phyloP scores from a whole-genome alignment of 2,329 filamentous ascomycete genomes.

The Paraphoma chrysanthemicola region DNA sequence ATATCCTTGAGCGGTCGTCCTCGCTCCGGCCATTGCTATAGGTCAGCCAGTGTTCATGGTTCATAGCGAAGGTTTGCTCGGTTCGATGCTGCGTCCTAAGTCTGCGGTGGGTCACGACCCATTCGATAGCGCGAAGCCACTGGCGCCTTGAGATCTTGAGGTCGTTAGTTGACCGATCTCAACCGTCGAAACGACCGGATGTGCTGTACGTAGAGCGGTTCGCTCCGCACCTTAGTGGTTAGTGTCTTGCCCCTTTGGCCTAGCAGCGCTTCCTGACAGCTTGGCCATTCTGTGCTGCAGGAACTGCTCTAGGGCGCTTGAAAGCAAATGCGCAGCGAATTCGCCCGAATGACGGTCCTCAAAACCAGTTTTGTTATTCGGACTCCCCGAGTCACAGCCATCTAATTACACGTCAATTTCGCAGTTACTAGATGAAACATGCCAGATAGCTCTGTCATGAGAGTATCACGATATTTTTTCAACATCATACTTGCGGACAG shows the following conservation, averaged over 20 bases:
- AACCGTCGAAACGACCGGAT: conserved; percentile 21
- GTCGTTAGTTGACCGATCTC: conserved; percentile 23
- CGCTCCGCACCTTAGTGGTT: conserved; percentile 38
- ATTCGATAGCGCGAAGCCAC: conserved; percentile 9
- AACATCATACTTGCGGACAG: too few relatives aligned
- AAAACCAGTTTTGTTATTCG: background rate
- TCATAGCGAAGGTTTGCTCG: conserved; percentile 22
- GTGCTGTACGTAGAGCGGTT: conserved; percentile 34
- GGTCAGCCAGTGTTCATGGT: conserved; percentile 12
- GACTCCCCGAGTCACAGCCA: too few relatives aligned
- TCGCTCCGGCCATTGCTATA: conserved; percentile 29
- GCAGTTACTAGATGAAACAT: too few relatives aligned
- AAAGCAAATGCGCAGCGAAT: background rate
- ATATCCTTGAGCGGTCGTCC: conserved; percentile 20
- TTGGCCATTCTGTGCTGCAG: conserved; percentile 31
- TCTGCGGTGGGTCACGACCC: conserved; percentile 1
- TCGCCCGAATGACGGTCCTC: background rate
- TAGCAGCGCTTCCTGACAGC: conserved; percentile 18
- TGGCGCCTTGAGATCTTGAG: conserved; percentile 12
- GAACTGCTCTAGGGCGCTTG: conserved; percentile 9
- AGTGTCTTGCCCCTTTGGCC: conserved; percentile 31
- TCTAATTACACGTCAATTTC: too few relatives aligned
- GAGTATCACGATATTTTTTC: too few relatives aligned
- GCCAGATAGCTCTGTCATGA: too few relatives aligned
- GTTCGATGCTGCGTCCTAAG: conserved; percentile 11